Evolutionary conservation across 257 asterid genomes (phyloP).

Genomic region (Solanum rostratum): DNA sequence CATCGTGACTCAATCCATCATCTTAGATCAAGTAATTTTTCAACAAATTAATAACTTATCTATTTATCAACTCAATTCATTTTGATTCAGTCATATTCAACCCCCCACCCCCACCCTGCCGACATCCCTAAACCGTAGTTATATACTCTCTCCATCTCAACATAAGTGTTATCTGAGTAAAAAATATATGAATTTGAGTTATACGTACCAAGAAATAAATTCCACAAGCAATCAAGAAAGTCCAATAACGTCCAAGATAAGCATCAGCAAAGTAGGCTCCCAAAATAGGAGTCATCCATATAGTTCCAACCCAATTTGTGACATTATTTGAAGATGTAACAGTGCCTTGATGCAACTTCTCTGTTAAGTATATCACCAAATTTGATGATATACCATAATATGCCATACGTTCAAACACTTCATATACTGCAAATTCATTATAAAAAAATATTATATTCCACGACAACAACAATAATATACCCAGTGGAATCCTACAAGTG

Average conservation of each 20-base stretch:
- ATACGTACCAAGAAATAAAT: slow-evolving; percentile 49
- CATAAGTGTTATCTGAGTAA: neutral
- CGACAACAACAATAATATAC: too few relatives aligned
- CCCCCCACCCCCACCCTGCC: too few relatives aligned
- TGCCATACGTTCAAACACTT: slow-evolving; percentile 90
- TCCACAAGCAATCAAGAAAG: slow-evolving; percentile 44
- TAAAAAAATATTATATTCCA: too few relatives aligned
- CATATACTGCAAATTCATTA: slow-evolving; percentile 44
- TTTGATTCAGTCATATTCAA: neutral
- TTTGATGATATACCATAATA: slow-evolving; percentile 75
- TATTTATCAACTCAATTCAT: neutral
- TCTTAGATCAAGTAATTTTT: too few relatives aligned
- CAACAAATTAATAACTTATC: neutral
- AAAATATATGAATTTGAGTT: too few relatives aligned
- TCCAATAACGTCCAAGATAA: slow-evolving; percentile 65
- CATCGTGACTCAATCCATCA: neutral
- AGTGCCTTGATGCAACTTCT: slow-evolving; percentile 51
- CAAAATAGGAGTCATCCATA: slow-evolving; percentile 72
- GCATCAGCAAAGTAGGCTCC: slow-evolving; percentile 90
- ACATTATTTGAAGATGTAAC: slow-evolving; percentile 68
- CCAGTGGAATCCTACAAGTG: too few relatives aligned
- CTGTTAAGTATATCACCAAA: slow-evolving; percentile 56
- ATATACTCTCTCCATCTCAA: neutral
- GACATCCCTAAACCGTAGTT: neutral
- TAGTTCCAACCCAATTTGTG: slow-evolving; percentile 73